A percentile compares a stretch with the other conserved stretches of the same genome.
Conservation (phyloP, 2,329 filamentous ascomycete species). For the Fonsecaea monophora region DNA sequence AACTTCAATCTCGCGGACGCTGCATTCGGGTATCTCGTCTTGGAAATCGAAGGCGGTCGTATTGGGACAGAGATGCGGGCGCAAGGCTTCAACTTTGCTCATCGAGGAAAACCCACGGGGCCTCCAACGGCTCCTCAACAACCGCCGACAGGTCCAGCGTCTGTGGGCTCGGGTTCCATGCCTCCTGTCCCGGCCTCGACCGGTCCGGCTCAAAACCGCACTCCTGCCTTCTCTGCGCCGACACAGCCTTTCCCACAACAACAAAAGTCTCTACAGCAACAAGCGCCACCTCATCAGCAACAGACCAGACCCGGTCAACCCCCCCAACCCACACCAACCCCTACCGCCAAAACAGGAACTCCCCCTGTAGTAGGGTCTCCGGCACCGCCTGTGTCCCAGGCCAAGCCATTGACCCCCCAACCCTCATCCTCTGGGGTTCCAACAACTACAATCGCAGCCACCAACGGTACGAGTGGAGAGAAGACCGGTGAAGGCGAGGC, state of each 20-base stretch:
- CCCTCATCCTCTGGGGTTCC: slow-evolving; percentile 46
- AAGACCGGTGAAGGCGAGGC: slow-evolving; percentile 50
- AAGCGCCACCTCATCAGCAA: slow-evolving; percentile 39
- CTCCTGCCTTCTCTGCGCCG: slow-evolving; percentile 52
- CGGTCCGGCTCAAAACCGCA: slow-evolving; percentile 47
- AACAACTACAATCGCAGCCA: slow-evolving; percentile 46
- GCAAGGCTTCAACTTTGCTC: slow-evolving; percentile 98
- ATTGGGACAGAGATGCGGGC: slow-evolving; percentile 99
- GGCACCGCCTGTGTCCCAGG: slow-evolving; percentile 53
- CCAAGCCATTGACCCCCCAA: slow-evolving; percentile 60
- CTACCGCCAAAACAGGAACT: slow-evolving; percentile 33
- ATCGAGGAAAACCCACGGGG: slow-evolving; percentile 65
- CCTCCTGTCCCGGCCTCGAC: slow-evolving; percentile 45
- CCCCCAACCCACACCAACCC: slow-evolving; percentile 27
- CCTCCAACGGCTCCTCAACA: slow-evolving; percentile 31
- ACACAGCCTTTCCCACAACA: slow-evolving; percentile 46
- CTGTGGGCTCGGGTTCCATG: slow-evolving; percentile 17
- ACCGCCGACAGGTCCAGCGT: slow-evolving; percentile 19
- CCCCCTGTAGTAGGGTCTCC: slow-evolving; percentile 48
- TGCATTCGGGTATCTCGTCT: slow-evolving; percentile 91
- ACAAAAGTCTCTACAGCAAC: slow-evolving; percentile 43
- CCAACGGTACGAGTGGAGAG: slow-evolving; percentile 60
- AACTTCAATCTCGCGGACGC: slow-evolving; percentile 95
- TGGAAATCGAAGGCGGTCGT: slow-evolving; percentile 92
- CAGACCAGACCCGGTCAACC: slow-evolving; percentile 42